A percentile compares a stretch with the other conserved stretches of the same genome.
Evolutionary conservation across 2,329 filamentous ascomycete genomes (phyloP).

Genomic region (Cercospora sesami): DNA sequence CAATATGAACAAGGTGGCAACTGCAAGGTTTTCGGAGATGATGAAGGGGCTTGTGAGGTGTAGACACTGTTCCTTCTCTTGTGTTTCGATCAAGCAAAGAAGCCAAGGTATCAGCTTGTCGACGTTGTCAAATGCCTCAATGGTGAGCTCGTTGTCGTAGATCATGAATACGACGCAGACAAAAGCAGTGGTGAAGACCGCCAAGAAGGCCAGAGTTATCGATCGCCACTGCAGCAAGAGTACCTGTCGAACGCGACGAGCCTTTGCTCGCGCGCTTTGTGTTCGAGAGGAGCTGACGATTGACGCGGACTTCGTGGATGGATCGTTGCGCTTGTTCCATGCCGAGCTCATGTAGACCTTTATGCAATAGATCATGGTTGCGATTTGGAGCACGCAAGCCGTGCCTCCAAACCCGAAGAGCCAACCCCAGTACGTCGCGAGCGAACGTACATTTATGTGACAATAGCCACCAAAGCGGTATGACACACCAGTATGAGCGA

Average conservation of each 20-base stretch:
- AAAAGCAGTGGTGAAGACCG: conserved; percentile 52
- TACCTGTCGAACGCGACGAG: conserved; percentile 73
- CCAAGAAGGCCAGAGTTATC: conserved; percentile 75
- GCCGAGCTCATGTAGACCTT: conserved; percentile 37
- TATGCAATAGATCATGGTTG: conserved; percentile 41
- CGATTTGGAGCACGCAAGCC: conserved; percentile 39
- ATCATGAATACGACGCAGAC: conserved; percentile 33
- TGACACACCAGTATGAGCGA: conserved; percentile 40
- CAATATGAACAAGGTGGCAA: conserved; percentile 32
- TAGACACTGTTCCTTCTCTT: conserved; percentile 26
- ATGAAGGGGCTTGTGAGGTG: conserved; percentile 25
- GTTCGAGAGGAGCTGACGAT: conserved; percentile 26
- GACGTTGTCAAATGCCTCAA: conserved; percentile 26
- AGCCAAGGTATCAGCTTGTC: conserved; percentile 32
- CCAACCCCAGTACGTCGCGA: conserved; percentile 44
- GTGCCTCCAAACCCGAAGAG: conserved; percentile 38
- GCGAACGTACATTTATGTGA: conserved; percentile 69
- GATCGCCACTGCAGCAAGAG: conserved; percentile 81
- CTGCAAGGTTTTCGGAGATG: conserved; percentile 24
- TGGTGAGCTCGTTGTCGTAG: conserved; percentile 26
- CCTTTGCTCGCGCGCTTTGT: conserved; percentile 59
- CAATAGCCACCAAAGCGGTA: conserved; percentile 77
- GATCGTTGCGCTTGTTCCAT: conserved; percentile 25
- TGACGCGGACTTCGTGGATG: conserved; percentile 20
- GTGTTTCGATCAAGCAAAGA: conserved; percentile 29